A percentile compares a stretch with the other conserved stretches of the same genome.
phyloP scores from a whole-genome alignment of 108 stramenopile genomes.

The Thalassiosira profunda region DNA sequence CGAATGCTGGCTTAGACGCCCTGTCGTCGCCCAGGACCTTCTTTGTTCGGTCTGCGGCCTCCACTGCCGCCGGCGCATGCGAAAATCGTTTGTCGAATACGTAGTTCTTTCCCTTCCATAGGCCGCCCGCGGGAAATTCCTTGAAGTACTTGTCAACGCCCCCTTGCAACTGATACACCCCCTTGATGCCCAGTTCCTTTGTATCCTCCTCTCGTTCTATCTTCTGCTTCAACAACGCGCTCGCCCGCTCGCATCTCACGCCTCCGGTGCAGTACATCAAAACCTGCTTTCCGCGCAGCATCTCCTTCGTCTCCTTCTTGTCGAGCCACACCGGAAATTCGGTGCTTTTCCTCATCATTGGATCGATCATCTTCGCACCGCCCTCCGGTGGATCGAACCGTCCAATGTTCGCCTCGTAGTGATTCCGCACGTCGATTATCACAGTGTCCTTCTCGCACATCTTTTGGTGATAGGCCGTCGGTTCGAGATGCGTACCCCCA shows the following conservation, averaged over 20 bases:
- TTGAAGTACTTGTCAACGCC: conserved; percentile 93
- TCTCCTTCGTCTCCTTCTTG: conserved; percentile 72
- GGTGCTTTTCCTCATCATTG: conserved; percentile 89
- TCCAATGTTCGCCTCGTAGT: conserved; percentile 91
- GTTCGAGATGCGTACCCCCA: conserved; percentile 82
- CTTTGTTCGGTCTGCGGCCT: conserved; percentile 50
- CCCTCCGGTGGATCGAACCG: conserved; percentile 39
- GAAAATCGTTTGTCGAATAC: conserved; percentile 94
- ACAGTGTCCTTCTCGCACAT: conserved; percentile 82
- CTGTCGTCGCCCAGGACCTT: conserved; percentile 17
- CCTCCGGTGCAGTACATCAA: conserved; percentile 94
- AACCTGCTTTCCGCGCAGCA: conserved; percentile 79
- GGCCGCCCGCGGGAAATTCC: conserved; percentile 85
- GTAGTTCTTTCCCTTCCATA: conserved; percentile 93
- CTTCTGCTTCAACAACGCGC: conserved; percentile 79
- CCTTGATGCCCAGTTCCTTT: conserved; percentile 69
- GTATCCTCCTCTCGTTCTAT: conserved; percentile 68
- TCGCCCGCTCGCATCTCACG: conserved; percentile 90
- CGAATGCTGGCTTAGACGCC: conserved; percentile 3
- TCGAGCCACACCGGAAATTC: conserved; percentile 88
- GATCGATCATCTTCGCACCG: conserved; percentile 86
- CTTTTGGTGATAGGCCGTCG: conserved; percentile 84
- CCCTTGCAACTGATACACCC: conserved; percentile 91
- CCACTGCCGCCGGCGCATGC: conserved; percentile 75
- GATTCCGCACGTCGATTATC: conserved; percentile 93